phyloP scores from a whole-genome alignment of 345 rosid species.

The Bruguiera gymnorhiza region DNA sequence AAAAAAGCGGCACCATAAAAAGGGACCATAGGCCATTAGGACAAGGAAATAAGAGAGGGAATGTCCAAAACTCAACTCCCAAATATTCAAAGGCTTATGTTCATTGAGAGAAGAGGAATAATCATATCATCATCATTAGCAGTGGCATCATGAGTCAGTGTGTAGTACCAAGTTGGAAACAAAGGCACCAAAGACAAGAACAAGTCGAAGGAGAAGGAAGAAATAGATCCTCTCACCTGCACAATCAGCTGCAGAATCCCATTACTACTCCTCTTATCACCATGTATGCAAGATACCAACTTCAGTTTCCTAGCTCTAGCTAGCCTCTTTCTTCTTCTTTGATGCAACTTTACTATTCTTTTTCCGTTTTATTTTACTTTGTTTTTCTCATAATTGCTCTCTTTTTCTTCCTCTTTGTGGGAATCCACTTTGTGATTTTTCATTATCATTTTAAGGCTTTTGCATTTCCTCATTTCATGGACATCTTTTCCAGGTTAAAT shows the following conservation, averaged over 20 bases:
- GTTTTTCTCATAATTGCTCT: not conserved
- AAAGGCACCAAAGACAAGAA: constrained; percentile 31
- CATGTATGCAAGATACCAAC: constrained; percentile 19
- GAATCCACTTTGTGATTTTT: not conserved
- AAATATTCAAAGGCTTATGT: not conserved
- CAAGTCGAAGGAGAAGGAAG: constrained; percentile 24
- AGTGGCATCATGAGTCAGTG: constrained; percentile 32
- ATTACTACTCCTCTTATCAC: constrained; percentile 21
- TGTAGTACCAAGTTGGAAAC: constrained; percentile 37
- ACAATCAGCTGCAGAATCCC: not conserved
- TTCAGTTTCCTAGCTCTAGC: not conserved
- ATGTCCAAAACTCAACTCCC: not conserved
- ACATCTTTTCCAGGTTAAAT: not conserved
- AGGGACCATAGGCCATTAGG: constrained; percentile 19
- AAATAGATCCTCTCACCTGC: constrained; percentile 28
- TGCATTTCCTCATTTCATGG: not conserved
- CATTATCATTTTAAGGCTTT: not conserved
- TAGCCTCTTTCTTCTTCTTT: not conserved
- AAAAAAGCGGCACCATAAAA: not conserved
- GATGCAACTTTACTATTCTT: not conserved
- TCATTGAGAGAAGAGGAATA: constrained; percentile 11
- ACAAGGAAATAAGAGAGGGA: constrained; percentile 1
- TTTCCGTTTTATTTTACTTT: not conserved
- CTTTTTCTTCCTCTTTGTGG: not conserved
- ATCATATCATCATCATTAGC: not conserved